Evolutionary conservation across 805 yeast genomes (phyloP).

Genomic region (Jamesozyma hellenica): DNA sequence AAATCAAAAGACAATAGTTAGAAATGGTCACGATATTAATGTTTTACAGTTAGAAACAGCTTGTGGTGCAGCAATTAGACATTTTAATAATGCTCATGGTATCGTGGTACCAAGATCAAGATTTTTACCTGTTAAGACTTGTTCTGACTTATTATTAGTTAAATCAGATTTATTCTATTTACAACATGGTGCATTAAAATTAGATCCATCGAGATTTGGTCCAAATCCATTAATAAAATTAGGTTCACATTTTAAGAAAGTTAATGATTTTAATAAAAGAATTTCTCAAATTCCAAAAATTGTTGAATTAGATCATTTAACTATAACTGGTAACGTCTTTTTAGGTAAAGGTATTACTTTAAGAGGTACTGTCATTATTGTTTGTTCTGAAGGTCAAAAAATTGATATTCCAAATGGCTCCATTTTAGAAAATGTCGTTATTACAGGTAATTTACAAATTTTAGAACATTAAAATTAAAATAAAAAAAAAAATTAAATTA

Average conservation of each 20-base stretch:
- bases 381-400: constrained; percentile 92
- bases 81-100: constrained; percentile 91
- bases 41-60: constrained; percentile 97
- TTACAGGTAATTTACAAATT: constrained; percentile 92
- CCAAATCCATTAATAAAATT: constrained; percentile 89
- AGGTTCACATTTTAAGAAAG: constrained; percentile 95
- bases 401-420: constrained; percentile 97
- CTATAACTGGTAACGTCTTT: constrained; percentile 92
- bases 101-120: constrained; percentile 97
- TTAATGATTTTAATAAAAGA: constrained; percentile 78
- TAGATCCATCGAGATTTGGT: constrained; percentile 79
- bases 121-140: constrained; percentile 95
- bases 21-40: constrained; percentile 67
- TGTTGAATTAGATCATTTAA: constrained; percentile 91
- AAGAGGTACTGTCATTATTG: constrained; percentile 95
- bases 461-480: constrained; percentile 19
- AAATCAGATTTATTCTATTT: constrained; percentile 88
- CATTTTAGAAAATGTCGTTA: constrained; percentile 88
- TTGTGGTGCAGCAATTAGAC: constrained; percentile 97
- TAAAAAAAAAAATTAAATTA: not conserved
- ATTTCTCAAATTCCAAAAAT: constrained; percentile 82
- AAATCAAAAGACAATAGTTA: constrained; percentile 71
- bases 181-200: constrained; percentile 80
- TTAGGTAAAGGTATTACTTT: constrained; percentile 84
- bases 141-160: constrained; percentile 87